phyloP scores from a whole-genome alignment of 495 filamentous ascomycete genomes.

The Aspergillus funiculosus region DNA sequence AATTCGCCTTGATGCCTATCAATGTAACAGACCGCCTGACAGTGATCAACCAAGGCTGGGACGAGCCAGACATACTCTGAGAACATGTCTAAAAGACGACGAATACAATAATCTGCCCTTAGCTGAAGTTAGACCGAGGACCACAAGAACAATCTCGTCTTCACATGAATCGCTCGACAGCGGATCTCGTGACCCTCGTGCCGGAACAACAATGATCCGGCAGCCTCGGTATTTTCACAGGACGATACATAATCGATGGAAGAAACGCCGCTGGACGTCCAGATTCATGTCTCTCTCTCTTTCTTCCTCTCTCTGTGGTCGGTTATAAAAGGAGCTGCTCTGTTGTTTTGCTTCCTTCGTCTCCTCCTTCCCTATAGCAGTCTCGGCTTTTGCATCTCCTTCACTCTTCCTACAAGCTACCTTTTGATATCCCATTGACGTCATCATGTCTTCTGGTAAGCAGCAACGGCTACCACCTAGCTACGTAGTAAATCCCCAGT shows the following conservation, averaged over 20 bases:
- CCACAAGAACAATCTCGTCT: conserved; percentile 2
- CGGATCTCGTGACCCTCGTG: conserved; percentile 28
- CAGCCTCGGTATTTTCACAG: conserved; percentile 36
- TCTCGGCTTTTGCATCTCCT: conserved; percentile 11
- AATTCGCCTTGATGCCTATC: no score
- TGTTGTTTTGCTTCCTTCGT: conserved; percentile 11
- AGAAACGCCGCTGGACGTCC: no score
- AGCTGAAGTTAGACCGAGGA: not conserved
- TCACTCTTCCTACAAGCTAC: no score
- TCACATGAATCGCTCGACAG: conserved; percentile 21
- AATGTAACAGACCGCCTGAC: no score
- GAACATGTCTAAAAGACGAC: not conserved
- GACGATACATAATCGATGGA: conserved; percentile 28
- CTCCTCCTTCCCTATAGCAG: conserved; percentile 5
- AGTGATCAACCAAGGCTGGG: no score
- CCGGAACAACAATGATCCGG: conserved; percentile 36
- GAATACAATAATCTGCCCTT: not conserved
- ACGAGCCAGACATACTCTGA: no score
- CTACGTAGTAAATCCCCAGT: not conserved
- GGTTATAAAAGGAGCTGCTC: conserved; percentile 7
- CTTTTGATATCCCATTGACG: conserved; percentile 24
- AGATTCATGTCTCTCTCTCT: no score
- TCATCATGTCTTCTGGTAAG: conserved; percentile 42
- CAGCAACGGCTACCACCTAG: not conserved
- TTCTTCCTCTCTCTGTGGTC: conserved; percentile 2